Evolutionary conservation across 2,329 filamentous ascomycete species (phyloP), one percentile per base, ranked within the genome.

Genomic region (Pseudomassariella vexata): DNA sequence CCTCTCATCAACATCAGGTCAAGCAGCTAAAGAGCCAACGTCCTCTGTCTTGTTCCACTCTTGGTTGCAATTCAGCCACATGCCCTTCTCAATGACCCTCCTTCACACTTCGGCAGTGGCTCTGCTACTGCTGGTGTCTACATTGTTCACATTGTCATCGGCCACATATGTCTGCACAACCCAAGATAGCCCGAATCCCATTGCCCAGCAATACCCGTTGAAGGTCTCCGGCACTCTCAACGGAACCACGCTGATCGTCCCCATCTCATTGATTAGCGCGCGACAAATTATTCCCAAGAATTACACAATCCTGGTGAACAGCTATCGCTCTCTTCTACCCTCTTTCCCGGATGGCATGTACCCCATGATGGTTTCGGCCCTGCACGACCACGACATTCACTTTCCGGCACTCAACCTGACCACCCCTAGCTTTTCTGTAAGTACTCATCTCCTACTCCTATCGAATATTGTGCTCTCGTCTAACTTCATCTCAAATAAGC

Each of bases 191-290:
- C 59, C 64, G n/a, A 76, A 76, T 37, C 65, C 67, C 5, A 63
- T 74, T 39, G 60, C 61, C 3, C 49, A 57, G 5, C 35, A 57
- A 14, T 72, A 69, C 36, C 67, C 68, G 2, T 52, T 57, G 19
- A 58, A 63, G 18, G 59, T 66, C 9, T 75, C 68, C 0, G 72
- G 71, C 3, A 67, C 67, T 0, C 49, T 76, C 16, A 77, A 77
- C 47, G 66, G 63, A 26, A 76, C 72, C 0, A 52, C 73, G 1
- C 56, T 62, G 14, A 58, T 76, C 22, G 48, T 76, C 3, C 70
- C 71, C 2, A 73, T 76, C 19, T 48, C 69, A 0, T 50, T 73
- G 17, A 39, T 49, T 4, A 48, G 60, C 2, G 71, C 70, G 6
- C 61, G 66, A 9, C 46, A 55, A 14, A 45, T 73, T 14, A 63